Base-by-base conservation (phyloP, 2,329 filamentous ascomycete genomes). In the Lachnellula occidentalis region DNA sequence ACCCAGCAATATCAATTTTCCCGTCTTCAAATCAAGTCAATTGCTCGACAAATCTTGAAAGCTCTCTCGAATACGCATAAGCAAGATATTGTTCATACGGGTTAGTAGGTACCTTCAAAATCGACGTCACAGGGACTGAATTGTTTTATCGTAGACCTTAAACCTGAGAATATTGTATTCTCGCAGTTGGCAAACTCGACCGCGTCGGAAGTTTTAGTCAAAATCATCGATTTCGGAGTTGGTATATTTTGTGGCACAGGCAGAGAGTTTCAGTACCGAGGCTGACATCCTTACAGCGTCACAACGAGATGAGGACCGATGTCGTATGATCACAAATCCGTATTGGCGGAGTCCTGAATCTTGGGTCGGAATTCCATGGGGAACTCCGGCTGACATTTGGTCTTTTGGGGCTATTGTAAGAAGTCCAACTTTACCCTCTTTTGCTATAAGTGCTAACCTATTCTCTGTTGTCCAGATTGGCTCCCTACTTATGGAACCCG, bases 301-400 rank as follows among this genome's bases (percentile, higher is more conserved):
- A 8, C 42, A 45, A 48, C 34, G 19, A 34, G 34, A 21, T 15
- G 22, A 57, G 19, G 55, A 54, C 34, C 47, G 48, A 27, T 17
- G 9, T 37, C 55, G 34, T 34, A 47, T 50, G 48, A 57, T 54
- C 27, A 57, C 47, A 34, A 57, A 57, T 45, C 51, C 48, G 2
- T 54, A 48, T 48, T 57, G 48, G 51, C 55, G 55, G 37, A 54
- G 51, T 48, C 55, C 55, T 48, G 55, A 57, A 46, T 51, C 55
- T 34, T 56, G 54, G 50, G 34, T 53, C n/a, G 54, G 50, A 47
- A 36, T 56, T 17, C 51, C 43, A 24, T 54, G 51, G 55, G 51
- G 51, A 3, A 17, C 51, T 27, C 12, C 55, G 37, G 42, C 51
- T 42, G 55, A 54, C 41, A 51, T 54, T 31, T 57, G 51, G 55